Percentiles rank a stretch among this genome's conserved stretches.
phyloP scores from a whole-genome alignment of 2,329 filamentous ascomycete species.

The Blastomyces parvus region DNA sequence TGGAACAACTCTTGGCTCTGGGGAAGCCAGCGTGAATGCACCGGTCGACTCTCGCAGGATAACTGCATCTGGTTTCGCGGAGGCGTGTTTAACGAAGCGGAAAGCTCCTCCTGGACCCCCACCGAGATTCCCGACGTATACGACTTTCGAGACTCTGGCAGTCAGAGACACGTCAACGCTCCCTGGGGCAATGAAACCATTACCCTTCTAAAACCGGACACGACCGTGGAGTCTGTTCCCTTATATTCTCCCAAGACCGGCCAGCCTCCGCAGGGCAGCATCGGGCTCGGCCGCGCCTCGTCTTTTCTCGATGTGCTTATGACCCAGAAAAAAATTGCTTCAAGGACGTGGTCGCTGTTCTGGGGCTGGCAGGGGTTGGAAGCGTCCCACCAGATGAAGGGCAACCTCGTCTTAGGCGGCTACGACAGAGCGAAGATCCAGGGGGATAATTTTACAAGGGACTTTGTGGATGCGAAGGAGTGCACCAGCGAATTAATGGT shows the following conservation, averaged over 20 bases:
- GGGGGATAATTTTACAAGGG: constrained; percentile 8
- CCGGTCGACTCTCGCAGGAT: neutral
- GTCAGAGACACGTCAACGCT: neutral
- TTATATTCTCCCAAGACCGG: constrained; percentile 6
- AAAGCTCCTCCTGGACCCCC: constrained; percentile 6
- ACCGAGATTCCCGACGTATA: neutral
- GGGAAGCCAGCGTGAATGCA: constrained; percentile 1
- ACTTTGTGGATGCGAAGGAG: neutral
- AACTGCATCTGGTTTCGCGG: constrained; percentile 11
- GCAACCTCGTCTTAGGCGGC: constrained; percentile 12
- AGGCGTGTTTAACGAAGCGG: neutral
- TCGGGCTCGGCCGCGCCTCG: constrained; percentile 1
- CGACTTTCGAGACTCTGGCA: neutral
- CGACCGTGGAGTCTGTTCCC: constrained; percentile 2
- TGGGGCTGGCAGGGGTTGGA: constrained; percentile 11
- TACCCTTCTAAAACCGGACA: constrained; percentile 2
- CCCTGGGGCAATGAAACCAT: constrained; percentile 10
- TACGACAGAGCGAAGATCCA: constrained; percentile 13
- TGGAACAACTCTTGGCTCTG: constrained; percentile 11
- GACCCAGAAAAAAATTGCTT: constrained; percentile 7
- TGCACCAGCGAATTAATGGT: constrained; percentile 11
- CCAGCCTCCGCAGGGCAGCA: neutral
- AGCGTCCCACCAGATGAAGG: constrained; percentile 10
- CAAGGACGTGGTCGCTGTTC: constrained; percentile 13
- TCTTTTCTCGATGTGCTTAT: constrained; percentile 2